Evolutionary conservation across 805 yeast genomes (phyloP).

Genomic region (Candida patagonica): DNA sequence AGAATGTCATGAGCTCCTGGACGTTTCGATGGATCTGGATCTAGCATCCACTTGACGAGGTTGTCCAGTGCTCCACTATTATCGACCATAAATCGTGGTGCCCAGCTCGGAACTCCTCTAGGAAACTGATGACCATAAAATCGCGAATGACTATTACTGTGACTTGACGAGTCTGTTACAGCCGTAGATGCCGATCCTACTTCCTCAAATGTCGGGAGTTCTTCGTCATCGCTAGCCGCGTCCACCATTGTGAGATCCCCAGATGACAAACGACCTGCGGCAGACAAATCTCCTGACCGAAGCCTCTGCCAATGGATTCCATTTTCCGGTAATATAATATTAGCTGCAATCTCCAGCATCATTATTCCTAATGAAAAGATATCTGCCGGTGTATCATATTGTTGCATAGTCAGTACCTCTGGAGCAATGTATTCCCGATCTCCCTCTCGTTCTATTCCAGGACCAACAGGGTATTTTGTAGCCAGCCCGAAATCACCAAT

Average conservation of each 20-base stretch:
- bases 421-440: conserved; percentile 98
- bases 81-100: conserved; percentile 74
- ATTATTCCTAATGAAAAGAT: conserved; percentile 90
- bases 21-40: conserved; percentile 69
- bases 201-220: background rate
- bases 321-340: conserved; percentile 88
- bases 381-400: conserved; percentile 87
- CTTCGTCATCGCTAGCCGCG: background rate
- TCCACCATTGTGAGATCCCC: conserved; percentile 41
- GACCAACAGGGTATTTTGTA: conserved; percentile 54
- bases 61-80: conserved; percentile 65
- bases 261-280: conserved; percentile 74
- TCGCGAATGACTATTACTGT: conserved; percentile 1
- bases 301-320: conserved; percentile 95
- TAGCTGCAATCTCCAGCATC: conserved; percentile 92
- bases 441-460: conserved; percentile 81
- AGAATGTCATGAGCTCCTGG: conserved; percentile 76
- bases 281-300: conserved; percentile 89
- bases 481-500: conserved; percentile 98
- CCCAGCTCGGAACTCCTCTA: conserved; percentile 53
- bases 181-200: conserved; percentile 1
- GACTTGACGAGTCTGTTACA: conserved; percentile 1
- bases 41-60: conserved; percentile 80
- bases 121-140: background rate
- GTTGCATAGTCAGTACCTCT: conserved; percentile 73